Base-by-base conservation (phyloP, 768 basidiomycete genomes). In the Rhodotorula kratochvilovae region DNA sequence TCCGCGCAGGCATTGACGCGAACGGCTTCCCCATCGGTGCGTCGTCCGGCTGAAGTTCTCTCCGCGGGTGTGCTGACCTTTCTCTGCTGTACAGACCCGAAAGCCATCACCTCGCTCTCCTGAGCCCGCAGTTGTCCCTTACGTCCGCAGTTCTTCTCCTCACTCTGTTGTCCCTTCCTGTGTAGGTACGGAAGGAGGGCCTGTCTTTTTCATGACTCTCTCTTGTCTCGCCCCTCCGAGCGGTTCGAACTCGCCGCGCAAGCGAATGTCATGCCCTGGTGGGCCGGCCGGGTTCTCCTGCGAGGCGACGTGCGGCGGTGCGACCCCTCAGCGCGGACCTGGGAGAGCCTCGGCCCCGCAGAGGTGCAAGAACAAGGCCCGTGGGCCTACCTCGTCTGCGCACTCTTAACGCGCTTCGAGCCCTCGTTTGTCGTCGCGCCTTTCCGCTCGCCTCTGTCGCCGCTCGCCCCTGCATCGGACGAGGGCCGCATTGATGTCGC, bases 241-340 rank as follows among this genome's bases (percentile, higher is more conserved):
- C 83, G 93, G 48, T 97, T 92, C 85, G 89, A 92, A 80, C 81
- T 89, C 48, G 93, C 95, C 5, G 94, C 92, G 5, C 81, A 83
- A 76, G 81, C 86, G 78, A 94, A 95, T 79, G 85, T 86, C 68
- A 83, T 83, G 25, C 85, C 85, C 53, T 92, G 90, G 88, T 91
- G 88, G 80, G 77, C 82, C 39, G 86, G 87, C 46, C 78, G 73
- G 48, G 86, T 87, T 64, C 86, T 81, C 68, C 83, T 96, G 51
- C 76, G 79, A 16, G 80, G 80, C 35, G 13, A 29, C 15, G 85
- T 89, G 27, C 81, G 86, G 73, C 82, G 86, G 39, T 96, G 90
- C 79, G 85, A 90, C 74, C 84, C 86, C 15, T 63, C 74, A 5
- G 79, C 79, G 17, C 78, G 83, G 45, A 66, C 79, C 8, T 89